Evolutionary conservation across 306 rosid species (phyloP).

Genomic region (Sicyos baderoa): DNA sequence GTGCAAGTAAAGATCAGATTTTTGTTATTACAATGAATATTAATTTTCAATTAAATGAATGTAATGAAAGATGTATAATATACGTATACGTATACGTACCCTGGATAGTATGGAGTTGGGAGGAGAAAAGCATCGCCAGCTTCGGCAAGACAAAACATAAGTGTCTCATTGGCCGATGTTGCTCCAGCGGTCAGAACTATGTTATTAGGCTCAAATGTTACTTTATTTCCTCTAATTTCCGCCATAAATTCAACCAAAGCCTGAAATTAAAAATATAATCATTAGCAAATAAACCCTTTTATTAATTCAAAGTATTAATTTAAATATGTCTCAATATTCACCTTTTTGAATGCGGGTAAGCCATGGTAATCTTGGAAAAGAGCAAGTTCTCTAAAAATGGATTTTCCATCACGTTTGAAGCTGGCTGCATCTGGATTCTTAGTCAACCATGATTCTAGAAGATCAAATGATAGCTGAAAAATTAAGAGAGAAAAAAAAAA

Average conservation of each 20-base stretch:
- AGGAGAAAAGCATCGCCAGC: conserved; percentile 59
- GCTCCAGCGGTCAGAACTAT: conserved; percentile 60
- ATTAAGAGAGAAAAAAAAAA: not conserved
- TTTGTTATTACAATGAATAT: not conserved
- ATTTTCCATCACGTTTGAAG: conserved; percentile 63
- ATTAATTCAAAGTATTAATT: too few relatives aligned
- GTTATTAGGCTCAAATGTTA: conserved; percentile 44
- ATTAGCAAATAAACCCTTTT: not conserved
- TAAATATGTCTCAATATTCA: not conserved
- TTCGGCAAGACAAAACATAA: conserved; percentile 63
- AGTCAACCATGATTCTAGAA: conserved; percentile 64
- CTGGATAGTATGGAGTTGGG: conserved; percentile 71
- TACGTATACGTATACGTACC: conserved; percentile 50
- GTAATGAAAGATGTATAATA: not conserved
- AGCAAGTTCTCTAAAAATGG: conserved; percentile 80
- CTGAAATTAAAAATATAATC: not conserved
- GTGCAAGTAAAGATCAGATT: conserved; percentile 31
- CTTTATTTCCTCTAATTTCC: conserved; percentile 54
- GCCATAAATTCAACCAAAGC: conserved; percentile 67
- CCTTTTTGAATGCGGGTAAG: conserved; percentile 70
- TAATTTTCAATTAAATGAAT: too few relatives aligned
- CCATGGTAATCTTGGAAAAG: conserved; percentile 96
- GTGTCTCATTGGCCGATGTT: conserved; percentile 67
- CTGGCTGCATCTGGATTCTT: conserved; percentile 68
- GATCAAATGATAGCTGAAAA: conserved; percentile 75